These are phyloP conservation scores for Lathyrus aphaca DNA, from an alignment of 306 rosid species.

Conservation along the genomic window DNA sequence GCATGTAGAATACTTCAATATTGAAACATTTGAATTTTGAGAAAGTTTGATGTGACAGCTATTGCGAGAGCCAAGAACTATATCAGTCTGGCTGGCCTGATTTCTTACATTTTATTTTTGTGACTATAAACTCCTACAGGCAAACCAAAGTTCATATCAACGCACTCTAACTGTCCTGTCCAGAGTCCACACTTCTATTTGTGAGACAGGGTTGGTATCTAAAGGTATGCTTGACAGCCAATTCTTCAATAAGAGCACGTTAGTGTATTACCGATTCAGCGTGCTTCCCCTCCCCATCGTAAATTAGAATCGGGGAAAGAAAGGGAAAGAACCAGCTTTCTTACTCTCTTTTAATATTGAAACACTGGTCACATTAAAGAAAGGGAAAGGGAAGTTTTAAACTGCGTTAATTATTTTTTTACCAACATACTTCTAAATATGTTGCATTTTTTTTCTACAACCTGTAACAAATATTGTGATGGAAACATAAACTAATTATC, in stretches of 20 bases:
- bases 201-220: constrained; percentile 57
- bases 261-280: constrained; percentile 9
- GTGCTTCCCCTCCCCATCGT: neutral
- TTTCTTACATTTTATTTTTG: constrained; percentile 24
- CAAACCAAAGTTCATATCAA: constrained; percentile 71
- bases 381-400: neutral
- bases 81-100: neutral
- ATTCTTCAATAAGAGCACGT: neutral
- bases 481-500: too few species aligned
- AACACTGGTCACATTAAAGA: neutral
- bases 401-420: neutral
- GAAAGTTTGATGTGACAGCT: neutral
- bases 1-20: constrained; percentile 25
- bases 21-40: constrained; percentile 7
- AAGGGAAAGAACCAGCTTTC: constrained; percentile 16
- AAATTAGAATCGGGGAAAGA: neutral
- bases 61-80: constrained; percentile 5
- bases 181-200: constrained; percentile 60
- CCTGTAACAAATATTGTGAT: neutral
- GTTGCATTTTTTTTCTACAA: neutral
- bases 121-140: constrained; percentile 53
- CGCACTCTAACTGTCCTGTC: constrained; percentile 68
- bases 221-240: constrained; percentile 52
- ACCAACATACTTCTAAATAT: neutral
- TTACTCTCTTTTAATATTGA: constrained; percentile 19